A percentile compares a stretch with the other conserved stretches of the same genome.
These are phyloP conservation scores for Boletus rex-veris DNA, from an alignment of 768 basidiomycete species.

Conservation along the genomic window DNA sequence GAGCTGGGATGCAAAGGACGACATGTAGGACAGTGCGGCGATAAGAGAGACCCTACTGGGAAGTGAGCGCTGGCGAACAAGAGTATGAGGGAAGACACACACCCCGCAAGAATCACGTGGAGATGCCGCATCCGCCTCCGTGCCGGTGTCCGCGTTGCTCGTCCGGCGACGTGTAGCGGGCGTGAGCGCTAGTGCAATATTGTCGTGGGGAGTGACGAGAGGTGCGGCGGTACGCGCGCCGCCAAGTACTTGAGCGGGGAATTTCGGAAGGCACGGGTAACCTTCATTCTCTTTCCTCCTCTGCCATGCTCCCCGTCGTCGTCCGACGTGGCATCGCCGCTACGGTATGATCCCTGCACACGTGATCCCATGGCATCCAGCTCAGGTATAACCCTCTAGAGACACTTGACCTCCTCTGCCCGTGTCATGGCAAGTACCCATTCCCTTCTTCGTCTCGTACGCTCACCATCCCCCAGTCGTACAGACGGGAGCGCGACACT, in stretches of 20 bases:
- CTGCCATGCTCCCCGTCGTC: conserved; percentile 15
- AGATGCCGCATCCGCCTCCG: conserved; percentile 5
- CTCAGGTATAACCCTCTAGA: background rate
- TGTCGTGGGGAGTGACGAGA: background rate
- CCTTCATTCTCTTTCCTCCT: background rate
- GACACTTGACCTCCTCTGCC: conserved; percentile 31
- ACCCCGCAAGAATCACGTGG: conserved; percentile 31
- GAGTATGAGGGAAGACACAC: background rate
- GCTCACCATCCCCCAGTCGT: conserved; percentile 37
- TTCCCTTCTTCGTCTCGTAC: background rate
- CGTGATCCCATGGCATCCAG: conserved; percentile 17
- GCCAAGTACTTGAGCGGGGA: background rate
- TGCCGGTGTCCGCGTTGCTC: background rate
- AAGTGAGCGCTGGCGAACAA: background rate
- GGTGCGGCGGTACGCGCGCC: too few relatives aligned
- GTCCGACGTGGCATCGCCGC: conserved; percentile 3
- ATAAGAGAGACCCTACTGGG: conserved; percentile 9
- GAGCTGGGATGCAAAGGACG: conserved; percentile 62
- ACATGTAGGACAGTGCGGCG: conserved; percentile 16
- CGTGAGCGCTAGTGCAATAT: too few relatives aligned
- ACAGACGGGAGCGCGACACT: conserved; percentile 86
- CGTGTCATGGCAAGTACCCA: conserved; percentile 34
- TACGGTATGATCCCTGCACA: conserved; percentile 11
- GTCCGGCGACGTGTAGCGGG: background rate
- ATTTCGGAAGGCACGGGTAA: conserved; percentile 4